Conservation (phyloP, 805 yeast genomes). For the Tetrapisispora phaffii region DNA sequence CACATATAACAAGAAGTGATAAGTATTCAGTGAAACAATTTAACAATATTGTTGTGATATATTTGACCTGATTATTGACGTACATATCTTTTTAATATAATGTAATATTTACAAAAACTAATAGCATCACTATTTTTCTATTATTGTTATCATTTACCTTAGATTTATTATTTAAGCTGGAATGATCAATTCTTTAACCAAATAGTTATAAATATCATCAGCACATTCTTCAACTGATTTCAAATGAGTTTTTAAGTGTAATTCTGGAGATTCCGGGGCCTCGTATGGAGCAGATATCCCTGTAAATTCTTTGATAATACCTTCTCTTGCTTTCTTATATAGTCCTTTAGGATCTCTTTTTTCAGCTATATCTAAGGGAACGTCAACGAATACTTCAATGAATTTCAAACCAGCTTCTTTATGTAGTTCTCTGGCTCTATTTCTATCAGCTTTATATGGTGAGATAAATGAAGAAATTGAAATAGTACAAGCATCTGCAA, state of each 20-base stretch:
- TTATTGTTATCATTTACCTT: background rate
- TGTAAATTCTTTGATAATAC: conserved; percentile 86
- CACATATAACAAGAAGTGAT: too few species aligned
- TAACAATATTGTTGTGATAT: too few species aligned
- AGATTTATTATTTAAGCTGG: background rate
- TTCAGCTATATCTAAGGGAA: conserved; percentile 90
- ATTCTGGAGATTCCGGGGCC: conserved; percentile 78
- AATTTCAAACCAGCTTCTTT: conserved; percentile 67
- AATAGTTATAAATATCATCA: conserved; percentile 55
- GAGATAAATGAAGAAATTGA: conserved; percentile 88
- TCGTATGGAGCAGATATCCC: conserved; percentile 96
- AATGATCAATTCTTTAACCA: conserved; percentile 37
- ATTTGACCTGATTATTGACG: too few species aligned
- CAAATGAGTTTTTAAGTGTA: conserved; percentile 66
- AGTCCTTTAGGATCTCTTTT: conserved; percentile 95
- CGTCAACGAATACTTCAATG: conserved; percentile 86
- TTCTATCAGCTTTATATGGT: conserved; percentile 80
- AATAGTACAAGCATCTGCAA: conserved; percentile 85
- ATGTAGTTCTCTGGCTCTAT: conserved; percentile 77
- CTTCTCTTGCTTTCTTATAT: conserved; percentile 94
- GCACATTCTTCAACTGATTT: conserved; percentile 76
- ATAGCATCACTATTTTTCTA: background rate
- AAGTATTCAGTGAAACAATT: too few species aligned
- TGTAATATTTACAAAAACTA: too few species aligned
- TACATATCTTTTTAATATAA: too few species aligned